These are phyloP conservation scores for Rhizopus arrhizus DNA, from an alignment of 371 early-diverging fungal species.

Conservation along the genomic window DNA sequence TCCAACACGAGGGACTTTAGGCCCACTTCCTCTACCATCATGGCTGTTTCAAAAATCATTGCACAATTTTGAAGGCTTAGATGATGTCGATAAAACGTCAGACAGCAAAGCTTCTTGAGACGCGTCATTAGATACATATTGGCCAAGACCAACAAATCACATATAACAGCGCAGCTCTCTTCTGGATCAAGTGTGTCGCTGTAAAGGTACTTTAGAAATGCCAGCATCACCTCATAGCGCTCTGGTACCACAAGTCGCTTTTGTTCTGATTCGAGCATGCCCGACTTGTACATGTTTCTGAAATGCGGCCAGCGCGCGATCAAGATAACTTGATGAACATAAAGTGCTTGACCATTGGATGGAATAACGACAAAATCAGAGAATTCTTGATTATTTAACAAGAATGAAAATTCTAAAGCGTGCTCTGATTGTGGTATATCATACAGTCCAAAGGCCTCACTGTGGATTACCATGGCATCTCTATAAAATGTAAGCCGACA, in stretches of 20 bases:
- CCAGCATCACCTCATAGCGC: slow-evolving; percentile 56
- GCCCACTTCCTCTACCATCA: slow-evolving; percentile 57
- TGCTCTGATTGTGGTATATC: slow-evolving; percentile 41
- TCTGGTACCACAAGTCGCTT: slow-evolving; percentile 65
- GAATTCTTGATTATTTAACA: slow-evolving; percentile 61
- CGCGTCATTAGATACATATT: slow-evolving; percentile 66
- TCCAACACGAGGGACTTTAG: slow-evolving; percentile 57
- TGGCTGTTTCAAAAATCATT: slow-evolving; percentile 61
- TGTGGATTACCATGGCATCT: slow-evolving; percentile 58
- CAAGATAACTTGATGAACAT: slow-evolving; percentile 68
- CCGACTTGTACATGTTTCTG: slow-evolving; percentile 61
- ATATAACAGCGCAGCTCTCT: slow-evolving; percentile 51
- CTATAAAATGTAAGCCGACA: slow-evolving; percentile 17
- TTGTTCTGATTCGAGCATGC: slow-evolving; percentile 66
- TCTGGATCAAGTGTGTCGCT: slow-evolving; percentile 60
- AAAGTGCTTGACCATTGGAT: slow-evolving; percentile 51
- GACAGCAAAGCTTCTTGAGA: slow-evolving; percentile 63
- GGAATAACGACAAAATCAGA: slow-evolving; percentile 64
- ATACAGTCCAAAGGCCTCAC: slow-evolving; percentile 61
- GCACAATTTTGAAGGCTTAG: slow-evolving; percentile 56
- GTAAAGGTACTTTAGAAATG: slow-evolving; percentile 68
- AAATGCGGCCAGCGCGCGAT: slow-evolving; percentile 78
- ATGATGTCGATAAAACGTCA: slow-evolving; percentile 52
- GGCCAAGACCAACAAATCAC: slow-evolving; percentile 64
- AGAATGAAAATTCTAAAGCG: slow-evolving; percentile 51